Conservation (phyloP, 164 flowering plant species). For the Magnolia kwangsiensis region DNA sequence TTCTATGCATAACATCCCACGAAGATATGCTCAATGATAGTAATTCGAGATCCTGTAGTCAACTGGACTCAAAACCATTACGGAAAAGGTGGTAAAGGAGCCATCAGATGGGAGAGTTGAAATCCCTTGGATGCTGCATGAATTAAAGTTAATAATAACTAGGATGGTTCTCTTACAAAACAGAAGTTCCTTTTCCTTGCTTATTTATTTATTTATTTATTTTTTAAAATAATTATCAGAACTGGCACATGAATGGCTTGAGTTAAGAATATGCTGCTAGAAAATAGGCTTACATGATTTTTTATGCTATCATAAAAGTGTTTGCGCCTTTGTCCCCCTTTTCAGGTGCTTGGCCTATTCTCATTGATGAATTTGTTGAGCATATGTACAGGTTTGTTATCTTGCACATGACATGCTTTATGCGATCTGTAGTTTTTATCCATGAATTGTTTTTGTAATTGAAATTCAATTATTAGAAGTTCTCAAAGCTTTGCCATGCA, state of each 20-base stretch:
- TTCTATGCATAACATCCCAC: neutral
- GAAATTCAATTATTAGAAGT: neutral
- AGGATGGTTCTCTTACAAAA: neutral
- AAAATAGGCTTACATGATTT: neutral
- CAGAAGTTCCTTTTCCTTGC: neutral
- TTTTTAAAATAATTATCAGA: neutral
- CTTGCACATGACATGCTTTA: neutral
- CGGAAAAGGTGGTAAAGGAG: neutral
- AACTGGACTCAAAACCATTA: neutral
- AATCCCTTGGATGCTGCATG: neutral
- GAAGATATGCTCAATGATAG: neutral
- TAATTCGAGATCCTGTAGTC: neutral
- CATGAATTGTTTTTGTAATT: neutral
- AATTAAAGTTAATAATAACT: neutral
- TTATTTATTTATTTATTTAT: no score
- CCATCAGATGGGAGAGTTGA: neutral
- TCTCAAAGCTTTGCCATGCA: no score
- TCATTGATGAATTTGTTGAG: slow-evolving; percentile 94
- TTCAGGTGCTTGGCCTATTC: slow-evolving; percentile 94
- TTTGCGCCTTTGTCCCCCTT: neutral
- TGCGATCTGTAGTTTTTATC: neutral
- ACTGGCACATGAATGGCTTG: neutral
- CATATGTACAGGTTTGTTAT: slow-evolving; percentile 79
- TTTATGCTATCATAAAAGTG: neutral
- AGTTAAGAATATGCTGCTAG: neutral